A percentile compares a stretch with the other conserved stretches of the same genome.
These are phyloP conservation scores for Aspergillus hiratsukae DNA, from an alignment of 2,329 filamentous ascomycete species.

Conservation along the genomic window DNA sequence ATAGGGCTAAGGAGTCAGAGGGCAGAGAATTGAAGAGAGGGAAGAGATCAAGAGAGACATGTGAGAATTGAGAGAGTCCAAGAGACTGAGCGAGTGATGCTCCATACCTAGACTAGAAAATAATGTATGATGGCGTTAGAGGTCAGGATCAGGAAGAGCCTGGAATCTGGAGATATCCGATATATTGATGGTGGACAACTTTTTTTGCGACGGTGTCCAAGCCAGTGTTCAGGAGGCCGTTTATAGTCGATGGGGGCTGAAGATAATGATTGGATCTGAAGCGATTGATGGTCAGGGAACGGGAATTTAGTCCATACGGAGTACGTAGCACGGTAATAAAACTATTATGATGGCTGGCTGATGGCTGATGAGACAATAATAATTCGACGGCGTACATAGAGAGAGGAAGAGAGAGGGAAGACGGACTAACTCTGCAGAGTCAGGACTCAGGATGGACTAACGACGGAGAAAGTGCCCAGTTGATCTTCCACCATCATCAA, in stretches of 20 bases:
- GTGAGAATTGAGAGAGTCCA: neutral
- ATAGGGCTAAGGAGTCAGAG: slow-evolving; percentile 2
- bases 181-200: slow-evolving; percentile 8
- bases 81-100: neutral
- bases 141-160: neutral
- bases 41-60: slow-evolving; percentile 12
- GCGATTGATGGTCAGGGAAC: neutral
- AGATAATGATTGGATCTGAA: slow-evolving; percentile 5
- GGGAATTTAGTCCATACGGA: neutral
- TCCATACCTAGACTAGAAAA: neutral
- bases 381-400: neutral
- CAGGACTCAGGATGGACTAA: neutral
- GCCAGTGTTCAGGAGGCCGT: slow-evolving; percentile 12
- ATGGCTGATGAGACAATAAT: neutral
- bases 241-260: slow-evolving; percentile 11
- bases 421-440: neutral
- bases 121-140: neutral
- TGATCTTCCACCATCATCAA: neutral
- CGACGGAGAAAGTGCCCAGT: neutral
- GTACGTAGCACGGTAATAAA: neutral
- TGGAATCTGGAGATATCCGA: slow-evolving; percentile 3
- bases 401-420: neutral
- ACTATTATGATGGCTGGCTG: neutral
- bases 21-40: slow-evolving; percentile 4
- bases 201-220: slow-evolving; percentile 17